These are phyloP conservation scores for Naganishia liquefaciens DNA, from an alignment of 1,284 basidiomycete species.

Conservation along the genomic window DNA sequence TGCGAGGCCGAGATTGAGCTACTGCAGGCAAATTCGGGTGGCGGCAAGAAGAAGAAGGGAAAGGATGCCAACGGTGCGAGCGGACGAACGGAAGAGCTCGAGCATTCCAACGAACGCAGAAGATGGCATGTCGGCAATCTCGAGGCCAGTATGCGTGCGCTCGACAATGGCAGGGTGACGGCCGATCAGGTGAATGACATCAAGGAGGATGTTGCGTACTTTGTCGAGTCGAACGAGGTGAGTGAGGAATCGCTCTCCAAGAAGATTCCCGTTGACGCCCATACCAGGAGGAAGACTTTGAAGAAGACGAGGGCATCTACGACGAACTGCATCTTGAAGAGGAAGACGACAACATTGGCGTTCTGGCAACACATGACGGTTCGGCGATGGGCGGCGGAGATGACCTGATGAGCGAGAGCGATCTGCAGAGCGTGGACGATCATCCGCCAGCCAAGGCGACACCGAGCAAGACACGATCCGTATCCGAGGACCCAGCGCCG, in stretches of 20 bases:
- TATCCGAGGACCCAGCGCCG: conserved; percentile 18
- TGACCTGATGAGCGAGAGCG: conserved; percentile 28
- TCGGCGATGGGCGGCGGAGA: conserved; percentile 4
- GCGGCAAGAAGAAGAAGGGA: conserved; percentile 69
- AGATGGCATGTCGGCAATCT: conserved; percentile 93
- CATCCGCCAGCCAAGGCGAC: conserved; percentile 15
- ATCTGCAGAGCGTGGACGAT: conserved; percentile 27
- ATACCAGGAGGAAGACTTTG: conserved; percentile 90
- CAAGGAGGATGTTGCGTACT: conserved; percentile 95
- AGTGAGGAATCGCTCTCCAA: conserved; percentile 50
- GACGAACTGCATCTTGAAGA: conserved; percentile 98
- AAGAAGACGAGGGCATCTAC: conserved; percentile 96
- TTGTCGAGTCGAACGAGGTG: conserved; percentile 93
- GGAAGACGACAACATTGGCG: conserved; percentile 64
- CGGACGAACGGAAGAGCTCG: conserved; percentile 76
- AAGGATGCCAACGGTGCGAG: conserved; percentile 35
- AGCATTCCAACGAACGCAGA: conserved; percentile 86
- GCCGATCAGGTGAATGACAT: conserved; percentile 78
- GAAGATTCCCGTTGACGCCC: background rate
- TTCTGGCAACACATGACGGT: conserved; percentile 22
- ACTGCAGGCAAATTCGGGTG: conserved; percentile 68
- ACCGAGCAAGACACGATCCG: conserved; percentile 13
- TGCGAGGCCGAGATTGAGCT: conserved; percentile 94
- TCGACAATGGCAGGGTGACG: conserved; percentile 89
- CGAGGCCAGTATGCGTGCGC: conserved; percentile 87